Evolutionary conservation across 2,329 filamentous ascomycete genomes (phyloP), one percentile per base, ranked within the genome.

Genomic region (Cercospora zeae-maydis): DNA sequence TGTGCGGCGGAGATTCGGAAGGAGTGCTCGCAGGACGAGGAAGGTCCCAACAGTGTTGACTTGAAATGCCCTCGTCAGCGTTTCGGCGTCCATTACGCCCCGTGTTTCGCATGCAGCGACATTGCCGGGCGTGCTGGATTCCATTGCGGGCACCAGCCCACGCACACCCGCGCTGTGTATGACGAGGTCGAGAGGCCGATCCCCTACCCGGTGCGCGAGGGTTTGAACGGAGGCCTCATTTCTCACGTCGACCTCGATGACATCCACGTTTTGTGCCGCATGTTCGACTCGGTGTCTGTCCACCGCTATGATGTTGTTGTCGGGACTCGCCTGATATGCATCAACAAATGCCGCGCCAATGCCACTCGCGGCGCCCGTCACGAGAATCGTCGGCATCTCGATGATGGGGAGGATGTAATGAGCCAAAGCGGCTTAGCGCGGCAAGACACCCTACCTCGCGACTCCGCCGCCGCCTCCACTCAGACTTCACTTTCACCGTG

Each of bases 121-220:
- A 59, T 78, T 70, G 19, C 71, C 68, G 1, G 72, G 73, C 1
- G 69, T 59, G 19, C 69, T 31, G 9, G 61, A 14, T 30, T 71
- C 68, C 6, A 76, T 63, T 0, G 55, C 30, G 0, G 75, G 72
- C 0, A 80, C 78, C 1, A 82, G 74, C 6, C 80, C 80, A 6
- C 80, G 74, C 49, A 81, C 72, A 5, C 79, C 80, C 6, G 78
- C 78, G 61, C 73, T 75, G 72, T 82, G 80, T 42, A 82, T 72
- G 9, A 81, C 42, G 0, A 80, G 70, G 55, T 75, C 70, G 45
- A 82, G 74, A 0, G 72, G 71, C 1, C 37, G 64, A 16, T 51
- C 60, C 10, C 63, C 31, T 7, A 77, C 24, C 1, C 34, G 1
- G 3, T 59, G 30, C 1, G 64, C 61, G n/a, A 76, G 65, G 11